Evolutionary conservation across 192 early-diverging fungal genomes (phyloP), one percentile per base, ranked within the genome.

Genomic region (Coemansia sp.): DNA sequence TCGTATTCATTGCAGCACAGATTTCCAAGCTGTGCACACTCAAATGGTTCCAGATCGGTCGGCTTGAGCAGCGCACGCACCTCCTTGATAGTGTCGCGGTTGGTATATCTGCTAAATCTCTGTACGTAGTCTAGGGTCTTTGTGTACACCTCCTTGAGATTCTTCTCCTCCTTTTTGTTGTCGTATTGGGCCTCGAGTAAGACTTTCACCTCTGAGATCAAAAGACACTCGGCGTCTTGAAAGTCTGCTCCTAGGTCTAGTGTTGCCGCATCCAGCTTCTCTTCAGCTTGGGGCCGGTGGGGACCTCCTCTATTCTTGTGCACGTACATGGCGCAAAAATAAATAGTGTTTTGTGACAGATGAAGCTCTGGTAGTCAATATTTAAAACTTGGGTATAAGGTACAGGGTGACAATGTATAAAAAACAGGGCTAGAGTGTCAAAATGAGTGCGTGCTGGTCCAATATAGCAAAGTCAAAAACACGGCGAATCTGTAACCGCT

Each of bases 1-100:
- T 97, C 95, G 20, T 82, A 82, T 29, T 92, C 86, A 53, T 90
- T 91, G 61, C 91, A 93, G 66, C 89, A 86, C 36, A 97, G 69
- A 60, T 97, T 97, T 8, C 86, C 92, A 32, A 97, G 65, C 53
- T 94, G 92, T 25, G 91, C 92, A 22, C 87, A 76, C 60, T 97
- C 95, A 46, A 94, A 96, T 28, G 84, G 81, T 35, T 83, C 77
- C 51, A 92, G 60, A n/a, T 80, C 63, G 8, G 45, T 53, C 2
- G 49, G 52, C 45, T 64, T 58, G 35, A 53, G 20, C 34, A 56
- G 53, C 0, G 41, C 47, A 72, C 91, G 76, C 22, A 96, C 84
- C 69, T 93, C 87, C 41, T 84, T 81, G 10, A 94, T 88, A 17
- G 88, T 89, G 50, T 96, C 85, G 37, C 84, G 80, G 73, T 94